A percentile compares a stretch with the other conserved stretches of the same genome.
phyloP scores from a whole-genome alignment of 2,329 filamentous ascomycete species.

The Aspergillus sp. region DNA sequence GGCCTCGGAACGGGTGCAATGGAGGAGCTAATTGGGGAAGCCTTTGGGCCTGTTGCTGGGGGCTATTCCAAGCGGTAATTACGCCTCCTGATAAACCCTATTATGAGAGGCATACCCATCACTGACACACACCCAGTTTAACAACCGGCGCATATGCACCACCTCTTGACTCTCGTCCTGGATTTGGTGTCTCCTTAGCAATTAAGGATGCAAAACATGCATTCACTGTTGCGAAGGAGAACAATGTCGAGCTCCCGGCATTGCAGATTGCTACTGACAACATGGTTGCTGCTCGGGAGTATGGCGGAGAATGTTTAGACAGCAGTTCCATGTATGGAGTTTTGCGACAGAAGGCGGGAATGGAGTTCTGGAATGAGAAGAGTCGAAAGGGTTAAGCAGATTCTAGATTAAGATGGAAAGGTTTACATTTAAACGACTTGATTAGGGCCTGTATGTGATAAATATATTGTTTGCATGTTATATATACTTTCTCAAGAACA shows the following conservation, averaged over 20 bases:
- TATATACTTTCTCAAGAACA: too few species aligned
- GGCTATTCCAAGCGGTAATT: conserved; percentile 43
- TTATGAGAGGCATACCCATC: too few species aligned
- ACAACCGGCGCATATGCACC: conserved; percentile 46
- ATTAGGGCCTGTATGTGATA: background rate
- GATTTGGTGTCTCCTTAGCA: conserved; percentile 38
- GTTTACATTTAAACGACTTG: background rate
- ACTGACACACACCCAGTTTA: conserved; percentile 26
- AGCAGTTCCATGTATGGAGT: conserved; percentile 41
- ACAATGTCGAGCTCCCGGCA: conserved; percentile 33
- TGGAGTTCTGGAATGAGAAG: conserved; percentile 42
- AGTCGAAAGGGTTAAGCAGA: conserved; percentile 25
- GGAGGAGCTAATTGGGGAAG: conserved; percentile 45
- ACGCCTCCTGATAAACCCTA: background rate
- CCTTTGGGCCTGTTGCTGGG: conserved; percentile 45
- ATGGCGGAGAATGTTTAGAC: conserved; percentile 38
- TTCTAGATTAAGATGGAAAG: background rate
- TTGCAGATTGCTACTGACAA: conserved; percentile 35
- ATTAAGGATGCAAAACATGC: conserved; percentile 41
- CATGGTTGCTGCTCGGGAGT: conserved; percentile 37
- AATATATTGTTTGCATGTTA: background rate
- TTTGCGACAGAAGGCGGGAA: conserved; percentile 36
- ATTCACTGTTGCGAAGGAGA: conserved; percentile 31
- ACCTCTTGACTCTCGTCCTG: conserved; percentile 33
- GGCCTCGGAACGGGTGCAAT: conserved; percentile 43